Evolutionary conservation across 148 eudicot genomes (phyloP).

Genomic region (Camellia sinensis): DNA sequence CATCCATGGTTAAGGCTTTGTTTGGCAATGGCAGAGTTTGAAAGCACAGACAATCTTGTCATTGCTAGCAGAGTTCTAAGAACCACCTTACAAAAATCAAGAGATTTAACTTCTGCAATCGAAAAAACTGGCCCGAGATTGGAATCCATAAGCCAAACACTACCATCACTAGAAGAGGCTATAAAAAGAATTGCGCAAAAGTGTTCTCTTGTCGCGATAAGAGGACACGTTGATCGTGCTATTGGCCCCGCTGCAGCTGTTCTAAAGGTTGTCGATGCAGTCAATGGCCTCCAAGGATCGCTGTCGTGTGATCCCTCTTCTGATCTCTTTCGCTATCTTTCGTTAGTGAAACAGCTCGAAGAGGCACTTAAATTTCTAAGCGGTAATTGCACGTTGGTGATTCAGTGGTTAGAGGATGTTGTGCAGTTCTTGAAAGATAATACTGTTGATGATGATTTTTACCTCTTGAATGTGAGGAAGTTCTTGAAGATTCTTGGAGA

Average conservation of each 20-base stretch:
- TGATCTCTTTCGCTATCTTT: constrained; percentile 39
- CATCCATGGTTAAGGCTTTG: constrained; percentile 12
- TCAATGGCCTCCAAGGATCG: constrained; percentile 40
- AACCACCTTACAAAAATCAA: constrained; percentile 50
- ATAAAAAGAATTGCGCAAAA: constrained; percentile 25
- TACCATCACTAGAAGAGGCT: constrained; percentile 39
- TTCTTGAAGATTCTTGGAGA: constrained; percentile 46
- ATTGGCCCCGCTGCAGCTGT: constrained; percentile 63
- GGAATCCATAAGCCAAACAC: constrained; percentile 21
- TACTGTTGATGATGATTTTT: constrained; percentile 30
- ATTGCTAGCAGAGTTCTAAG: constrained; percentile 51
- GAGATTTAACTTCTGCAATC: constrained; percentile 34
- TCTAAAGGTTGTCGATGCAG: constrained; percentile 45
- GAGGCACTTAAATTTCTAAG: constrained; percentile 64
- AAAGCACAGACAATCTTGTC: constrained; percentile 32
- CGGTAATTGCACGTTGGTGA: constrained; percentile 52
- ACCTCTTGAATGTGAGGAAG: constrained; percentile 35
- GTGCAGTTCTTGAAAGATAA: constrained; percentile 38
- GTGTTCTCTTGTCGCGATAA: constrained; percentile 37
- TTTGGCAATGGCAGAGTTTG: constrained; percentile 20
- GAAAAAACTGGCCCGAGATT: constrained; percentile 31
- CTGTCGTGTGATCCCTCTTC: constrained; percentile 27
- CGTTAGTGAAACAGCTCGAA: constrained; percentile 45
- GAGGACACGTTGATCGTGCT: constrained; percentile 41
- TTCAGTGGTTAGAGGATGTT: constrained; percentile 68